These are phyloP conservation scores for Dinochytrium kinnereticum DNA, from an alignment of 371 early-diverging fungal genomes.

Conservation along the genomic window DNA sequence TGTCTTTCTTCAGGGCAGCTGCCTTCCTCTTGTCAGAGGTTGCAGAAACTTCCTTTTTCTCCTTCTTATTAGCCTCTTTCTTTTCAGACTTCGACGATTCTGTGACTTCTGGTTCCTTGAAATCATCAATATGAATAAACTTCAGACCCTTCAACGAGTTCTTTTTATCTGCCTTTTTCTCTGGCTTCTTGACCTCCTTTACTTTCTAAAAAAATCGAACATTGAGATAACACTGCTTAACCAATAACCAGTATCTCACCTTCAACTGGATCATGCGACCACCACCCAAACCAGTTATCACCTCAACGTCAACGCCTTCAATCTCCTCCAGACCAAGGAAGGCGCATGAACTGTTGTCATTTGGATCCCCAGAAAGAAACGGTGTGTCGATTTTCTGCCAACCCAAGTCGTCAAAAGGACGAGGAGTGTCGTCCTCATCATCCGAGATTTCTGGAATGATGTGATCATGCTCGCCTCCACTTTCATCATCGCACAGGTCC, in stretches of 20 bases:
- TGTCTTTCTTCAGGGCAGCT: too few species aligned
- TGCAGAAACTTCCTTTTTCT: background rate
- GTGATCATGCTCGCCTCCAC: too few species aligned
- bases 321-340: conserved; percentile 85
- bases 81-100: conserved; percentile 26
- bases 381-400: conserved; percentile 25
- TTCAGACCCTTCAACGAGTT: conserved; percentile 49
- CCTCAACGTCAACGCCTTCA: conserved; percentile 80
- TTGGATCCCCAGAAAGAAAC: conserved; percentile 16
- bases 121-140: conserved; percentile 65
- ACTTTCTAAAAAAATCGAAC: conserved; percentile 48
- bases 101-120: conserved; percentile 43
- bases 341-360: conserved; percentile 59
- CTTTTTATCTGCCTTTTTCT: background rate
- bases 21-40: too few species aligned
- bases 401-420: conserved; percentile 11
- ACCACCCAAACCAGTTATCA: conserved; percentile 64
- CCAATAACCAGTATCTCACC: conserved; percentile 48
- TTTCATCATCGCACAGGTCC: too few species aligned
- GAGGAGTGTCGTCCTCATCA: background rate
- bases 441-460: too few species aligned
- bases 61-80: conserved; percentile 30
- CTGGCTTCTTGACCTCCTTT: conserved; percentile 27
- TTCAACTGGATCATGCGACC: conserved; percentile 75
- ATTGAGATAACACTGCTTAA: background rate